Evolutionary conservation across 2,329 filamentous ascomycete genomes (phyloP).

Genomic region (Lasiodiplodia sp.): DNA sequence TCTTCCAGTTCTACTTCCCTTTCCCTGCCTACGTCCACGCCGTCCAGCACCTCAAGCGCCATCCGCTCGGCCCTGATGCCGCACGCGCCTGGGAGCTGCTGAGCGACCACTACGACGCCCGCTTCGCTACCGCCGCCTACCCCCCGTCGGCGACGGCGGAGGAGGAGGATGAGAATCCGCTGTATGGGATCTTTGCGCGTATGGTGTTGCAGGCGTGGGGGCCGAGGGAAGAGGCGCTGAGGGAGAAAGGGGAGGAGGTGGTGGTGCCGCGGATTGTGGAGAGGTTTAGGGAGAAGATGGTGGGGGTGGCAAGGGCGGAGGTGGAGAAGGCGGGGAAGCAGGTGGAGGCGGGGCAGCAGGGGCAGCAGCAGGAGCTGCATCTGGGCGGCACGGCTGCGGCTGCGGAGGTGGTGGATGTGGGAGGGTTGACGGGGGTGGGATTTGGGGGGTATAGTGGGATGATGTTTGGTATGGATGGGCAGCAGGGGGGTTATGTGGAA

Average conservation of each 20-base stretch:
- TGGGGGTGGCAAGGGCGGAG: background rate
- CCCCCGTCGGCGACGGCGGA: no score
- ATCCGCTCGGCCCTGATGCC: conserved; percentile 38
- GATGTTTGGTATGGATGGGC: background rate
- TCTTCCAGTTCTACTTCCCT: conserved; percentile 55
- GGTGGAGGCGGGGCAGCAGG: background rate
- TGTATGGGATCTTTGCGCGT: background rate
- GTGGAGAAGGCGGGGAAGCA: no score
- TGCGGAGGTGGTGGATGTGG: background rate
- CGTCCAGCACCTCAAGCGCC: conserved; percentile 50
- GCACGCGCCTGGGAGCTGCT: background rate
- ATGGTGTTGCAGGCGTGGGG: background rate
- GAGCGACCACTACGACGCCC: background rate
- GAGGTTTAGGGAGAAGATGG: background rate
- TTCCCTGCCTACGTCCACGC: conserved; percentile 59
- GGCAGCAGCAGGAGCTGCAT: no score
- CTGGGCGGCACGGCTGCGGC: no score
- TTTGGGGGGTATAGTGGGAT: background rate
- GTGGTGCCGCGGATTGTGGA: background rate
- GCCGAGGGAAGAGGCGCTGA: background rate
- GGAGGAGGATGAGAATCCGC: background rate
- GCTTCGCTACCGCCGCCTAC: background rate
- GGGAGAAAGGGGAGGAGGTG: background rate
- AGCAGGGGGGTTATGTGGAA: background rate
- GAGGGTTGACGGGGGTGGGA: background rate